These are phyloP conservation scores for Eucalyptus regnans DNA, from an alignment of 345 rosid species.

Conservation along the genomic window DNA sequence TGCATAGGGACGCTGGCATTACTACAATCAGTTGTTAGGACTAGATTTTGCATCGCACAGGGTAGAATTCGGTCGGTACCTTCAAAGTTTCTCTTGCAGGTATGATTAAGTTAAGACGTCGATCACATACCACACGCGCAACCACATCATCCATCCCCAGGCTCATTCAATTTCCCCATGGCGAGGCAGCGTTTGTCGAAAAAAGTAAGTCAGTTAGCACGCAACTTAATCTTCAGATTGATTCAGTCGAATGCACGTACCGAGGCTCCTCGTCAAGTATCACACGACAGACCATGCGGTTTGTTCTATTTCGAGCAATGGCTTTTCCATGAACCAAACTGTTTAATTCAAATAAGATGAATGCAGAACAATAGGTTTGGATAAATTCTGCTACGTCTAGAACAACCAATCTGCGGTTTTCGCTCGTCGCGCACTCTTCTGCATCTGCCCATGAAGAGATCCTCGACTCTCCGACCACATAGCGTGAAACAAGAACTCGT, in stretches of 20 bases:
- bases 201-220: background rate
- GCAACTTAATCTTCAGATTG: background rate
- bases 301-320: background rate
- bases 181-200: background rate
- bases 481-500: conserved; percentile 22
- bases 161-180: background rate
- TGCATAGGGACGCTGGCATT: background rate
- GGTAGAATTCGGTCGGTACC: background rate
- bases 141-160: background rate
- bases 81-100: background rate
- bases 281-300: background rate
- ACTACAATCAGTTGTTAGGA: background rate
- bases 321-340: background rate
- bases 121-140: background rate
- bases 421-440: background rate
- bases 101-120: background rate
- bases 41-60: background rate
- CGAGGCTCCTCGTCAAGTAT: background rate
- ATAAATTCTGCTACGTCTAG: background rate
- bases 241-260: background rate
- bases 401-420: background rate
- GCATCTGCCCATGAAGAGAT: background rate
- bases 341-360: background rate
- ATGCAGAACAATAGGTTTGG: background rate
- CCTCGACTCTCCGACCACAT: background rate